Evolutionary conservation across 2,329 filamentous ascomycete genomes (phyloP), one percentile per base, ranked within the genome.

Genomic region (Penicillium sp.): DNA sequence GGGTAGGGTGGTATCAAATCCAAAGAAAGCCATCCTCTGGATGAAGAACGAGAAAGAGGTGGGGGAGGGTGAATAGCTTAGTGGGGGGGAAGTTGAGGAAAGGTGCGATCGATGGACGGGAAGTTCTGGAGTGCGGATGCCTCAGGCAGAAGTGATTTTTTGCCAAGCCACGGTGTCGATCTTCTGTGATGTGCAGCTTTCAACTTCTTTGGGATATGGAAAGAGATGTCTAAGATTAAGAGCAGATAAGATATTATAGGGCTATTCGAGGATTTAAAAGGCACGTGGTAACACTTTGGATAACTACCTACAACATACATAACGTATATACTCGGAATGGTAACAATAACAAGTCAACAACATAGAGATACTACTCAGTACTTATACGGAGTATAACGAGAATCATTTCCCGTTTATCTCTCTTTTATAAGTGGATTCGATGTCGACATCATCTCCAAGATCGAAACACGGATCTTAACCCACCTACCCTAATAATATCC

Each of bases 11-110:
- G 84, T 77, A 66, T 94, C 85, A 71, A 94, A 90, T 59, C 88
- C 87, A 72, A 95, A 95, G 77, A 95, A 95, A 31, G 89, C 90
- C 90, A 95, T 59, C 59, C 59, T 62, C 56, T 51, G 51, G 49
- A 49, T 32, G 34, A 49, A 35, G 21, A 33, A 34, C 34, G 34
- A n/a, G 22, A 49, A 43, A 22, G 26, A 37, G 47, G 49, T 46
- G 44, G 46, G 22, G 22, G 32, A 44, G 53, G 47, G 43, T 51
- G 37, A 51, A 51, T 38, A 46, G 55, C 50, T 54, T 60, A 51
- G 48, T 45, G 39, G 47, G 52, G 53, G 45, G 45, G 42, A 24
- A 29, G 46, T 43, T 31, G 21, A 38, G 51, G 48, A 49, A 48
- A 35, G 28, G 48, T 46, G 45, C 45, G 45, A 48, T 33, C 26